Evolutionary conservation across 345 rosid species (phyloP).

Genomic region (Lenwebbia sp.): DNA sequence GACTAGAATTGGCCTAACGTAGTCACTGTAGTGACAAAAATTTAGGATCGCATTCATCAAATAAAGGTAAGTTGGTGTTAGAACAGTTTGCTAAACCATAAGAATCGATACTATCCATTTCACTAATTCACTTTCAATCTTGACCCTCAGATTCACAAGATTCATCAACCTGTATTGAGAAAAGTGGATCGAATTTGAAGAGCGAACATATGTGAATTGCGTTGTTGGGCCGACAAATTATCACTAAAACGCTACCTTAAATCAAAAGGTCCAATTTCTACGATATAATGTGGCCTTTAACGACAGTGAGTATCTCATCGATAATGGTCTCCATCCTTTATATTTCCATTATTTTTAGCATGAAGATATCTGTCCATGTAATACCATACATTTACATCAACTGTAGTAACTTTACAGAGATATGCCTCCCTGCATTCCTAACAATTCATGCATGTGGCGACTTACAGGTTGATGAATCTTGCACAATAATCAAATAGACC

Average conservation of each 20-base stretch:
- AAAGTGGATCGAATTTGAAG: neutral
- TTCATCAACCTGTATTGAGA: neutral
- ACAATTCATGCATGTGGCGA: too few relatives aligned
- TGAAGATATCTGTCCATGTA: too few relatives aligned
- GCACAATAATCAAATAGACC: constrained; percentile 13
- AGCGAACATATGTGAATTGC: neutral
- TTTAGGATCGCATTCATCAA: neutral
- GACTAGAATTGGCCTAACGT: neutral
- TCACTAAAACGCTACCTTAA: neutral
- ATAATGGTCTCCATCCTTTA: too few relatives aligned
- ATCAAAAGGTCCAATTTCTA: neutral
- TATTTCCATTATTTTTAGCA: too few relatives aligned
- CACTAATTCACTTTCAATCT: neutral
- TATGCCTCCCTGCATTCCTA: too few relatives aligned
- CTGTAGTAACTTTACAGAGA: too few relatives aligned
- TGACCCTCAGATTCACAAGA: neutral
- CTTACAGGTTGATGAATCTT: constrained; percentile 18
- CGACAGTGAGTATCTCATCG: too few relatives aligned
- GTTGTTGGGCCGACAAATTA: neutral
- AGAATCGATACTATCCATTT: neutral
- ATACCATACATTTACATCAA: too few relatives aligned
- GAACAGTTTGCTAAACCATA: neutral
- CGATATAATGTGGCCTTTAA: too few relatives aligned
- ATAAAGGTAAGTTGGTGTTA: neutral
- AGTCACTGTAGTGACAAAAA: neutral